A percentile compares a stretch with the other conserved stretches of the same genome.
These are phyloP conservation scores for Colletotrichum cuscutae DNA, from an alignment of 2,329 filamentous ascomycete genomes.

Conservation along the genomic window DNA sequence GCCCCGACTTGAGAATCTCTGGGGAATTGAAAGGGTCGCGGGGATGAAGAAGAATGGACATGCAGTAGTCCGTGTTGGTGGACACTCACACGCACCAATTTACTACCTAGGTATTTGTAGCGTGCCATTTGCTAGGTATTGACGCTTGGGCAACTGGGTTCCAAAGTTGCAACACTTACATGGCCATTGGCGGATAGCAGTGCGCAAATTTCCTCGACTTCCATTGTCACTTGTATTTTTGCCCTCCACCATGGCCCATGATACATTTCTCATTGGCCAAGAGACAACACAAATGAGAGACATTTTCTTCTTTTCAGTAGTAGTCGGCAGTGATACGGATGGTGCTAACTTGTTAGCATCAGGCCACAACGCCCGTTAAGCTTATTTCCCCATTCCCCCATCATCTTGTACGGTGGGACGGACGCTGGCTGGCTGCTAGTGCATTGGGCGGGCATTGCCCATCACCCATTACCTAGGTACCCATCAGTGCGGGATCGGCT, in stretches of 20 bases:
- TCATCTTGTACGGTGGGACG: conserved; percentile 24
- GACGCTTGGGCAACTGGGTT: background rate
- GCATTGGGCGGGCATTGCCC: background rate
- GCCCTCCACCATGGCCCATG: background rate
- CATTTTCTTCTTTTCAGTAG: background rate
- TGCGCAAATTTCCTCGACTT: conserved; percentile 10
- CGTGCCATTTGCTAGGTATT: too few relatives aligned
- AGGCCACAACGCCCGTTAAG: conserved; percentile 24
- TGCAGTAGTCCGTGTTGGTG: background rate
- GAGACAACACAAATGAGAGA: background rate
- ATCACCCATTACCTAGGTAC: background rate
- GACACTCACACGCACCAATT: background rate
- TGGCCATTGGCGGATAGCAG: background rate
- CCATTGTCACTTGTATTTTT: background rate
- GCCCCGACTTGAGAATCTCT: background rate
- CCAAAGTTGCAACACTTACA: background rate
- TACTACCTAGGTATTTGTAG: too few relatives aligned
- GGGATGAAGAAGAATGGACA: background rate
- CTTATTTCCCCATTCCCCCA: conserved; percentile 21
- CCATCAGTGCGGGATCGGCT: background rate
- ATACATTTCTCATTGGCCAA: conserved; percentile 18
- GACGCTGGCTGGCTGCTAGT: background rate
- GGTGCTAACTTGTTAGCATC: conserved; percentile 6
- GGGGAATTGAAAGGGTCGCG: background rate
- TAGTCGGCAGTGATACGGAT: background rate